A percentile compares a stretch with the other conserved stretches of the same genome.
Evolutionary conservation across 1,284 basidiomycete species (phyloP).

Genomic region (Heliocybe sulcata): DNA sequence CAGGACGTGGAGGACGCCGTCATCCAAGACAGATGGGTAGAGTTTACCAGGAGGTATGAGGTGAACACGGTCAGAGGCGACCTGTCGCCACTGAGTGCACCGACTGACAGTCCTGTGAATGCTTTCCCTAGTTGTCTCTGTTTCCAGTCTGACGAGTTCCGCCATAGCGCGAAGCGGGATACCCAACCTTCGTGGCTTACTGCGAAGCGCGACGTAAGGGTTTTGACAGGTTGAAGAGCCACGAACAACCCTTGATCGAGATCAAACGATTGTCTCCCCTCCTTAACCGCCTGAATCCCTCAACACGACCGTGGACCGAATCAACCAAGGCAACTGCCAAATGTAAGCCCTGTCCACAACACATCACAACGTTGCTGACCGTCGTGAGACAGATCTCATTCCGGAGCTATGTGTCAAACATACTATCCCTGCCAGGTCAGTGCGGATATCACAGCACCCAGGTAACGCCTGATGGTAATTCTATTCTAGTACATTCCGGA

Average conservation of each 20-base stretch:
- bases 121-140: conserved; percentile 3
- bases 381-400: conserved; percentile 52
- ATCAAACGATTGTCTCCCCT: conserved; percentile 42
- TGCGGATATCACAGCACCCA: conserved; percentile 2
- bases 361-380: neutral
- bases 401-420: conserved; percentile 70
- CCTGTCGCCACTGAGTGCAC: conserved; percentile 64
- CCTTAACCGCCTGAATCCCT: conserved; percentile 47
- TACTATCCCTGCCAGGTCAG: conserved; percentile 66
- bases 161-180: conserved; percentile 50
- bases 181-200: conserved; percentile 54
- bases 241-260: conserved; percentile 67
- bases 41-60: conserved; percentile 66
- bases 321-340: conserved; percentile 33
- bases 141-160: conserved; percentile 1
- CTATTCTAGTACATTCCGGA: conserved; percentile 49
- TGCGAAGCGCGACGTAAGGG: conserved; percentile 51
- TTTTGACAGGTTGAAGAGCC: conserved; percentile 53
- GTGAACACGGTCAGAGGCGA: conserved; percentile 51
- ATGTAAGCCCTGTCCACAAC: conserved; percentile 20
- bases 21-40: conserved; percentile 67
- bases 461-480: conserved; percentile 7
- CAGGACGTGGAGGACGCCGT: conserved; percentile 51
- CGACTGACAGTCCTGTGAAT: conserved; percentile 55
- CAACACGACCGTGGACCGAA: conserved; percentile 23